A percentile compares a stretch with the other conserved stretches of the same genome.
These are phyloP conservation scores for Didymosphaeria variabile DNA, from an alignment of 2,329 filamentous ascomycete genomes.

Conservation along the genomic window DNA sequence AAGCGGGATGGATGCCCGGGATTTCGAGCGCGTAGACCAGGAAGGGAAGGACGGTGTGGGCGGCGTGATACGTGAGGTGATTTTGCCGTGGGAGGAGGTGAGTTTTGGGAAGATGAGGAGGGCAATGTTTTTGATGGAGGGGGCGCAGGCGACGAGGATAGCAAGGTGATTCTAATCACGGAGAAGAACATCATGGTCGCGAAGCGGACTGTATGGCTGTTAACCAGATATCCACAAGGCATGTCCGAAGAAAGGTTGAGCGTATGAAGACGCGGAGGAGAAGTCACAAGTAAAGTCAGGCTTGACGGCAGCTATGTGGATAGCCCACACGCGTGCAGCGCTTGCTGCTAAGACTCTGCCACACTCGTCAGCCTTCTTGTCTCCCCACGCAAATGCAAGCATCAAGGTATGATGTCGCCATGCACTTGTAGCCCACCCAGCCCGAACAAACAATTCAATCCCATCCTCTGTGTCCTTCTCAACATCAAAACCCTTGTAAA, in stretches of 20 bases:
- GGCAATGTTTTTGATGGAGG: slow-evolving; percentile 42
- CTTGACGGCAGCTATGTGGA: slow-evolving; percentile 33
- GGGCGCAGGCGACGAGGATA: slow-evolving; percentile 47
- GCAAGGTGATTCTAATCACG: slow-evolving; percentile 49
- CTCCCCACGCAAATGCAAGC: neutral
- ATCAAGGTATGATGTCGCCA: neutral
- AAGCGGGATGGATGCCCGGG: slow-evolving; percentile 15
- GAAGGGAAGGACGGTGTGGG: slow-evolving; percentile 14
- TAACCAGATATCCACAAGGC: neutral
- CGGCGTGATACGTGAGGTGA: slow-evolving; percentile 26
- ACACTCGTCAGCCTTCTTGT: neutral
- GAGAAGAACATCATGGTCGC: slow-evolving; percentile 44
- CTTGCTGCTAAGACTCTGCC: slow-evolving; percentile 41
- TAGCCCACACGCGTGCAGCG: slow-evolving; percentile 34
- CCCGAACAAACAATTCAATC: slow-evolving; percentile 45
- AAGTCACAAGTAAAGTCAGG: slow-evolving; percentile 39
- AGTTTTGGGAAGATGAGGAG: slow-evolving; percentile 37
- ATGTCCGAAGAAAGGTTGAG: neutral
- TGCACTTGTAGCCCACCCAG: slow-evolving; percentile 42
- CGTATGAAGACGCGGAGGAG: neutral
- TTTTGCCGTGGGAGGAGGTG: slow-evolving; percentile 29
- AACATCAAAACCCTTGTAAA: slow-evolving; percentile 50
- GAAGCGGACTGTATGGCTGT: slow-evolving; percentile 25
- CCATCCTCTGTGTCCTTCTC: slow-evolving; percentile 41
- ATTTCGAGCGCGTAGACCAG: slow-evolving; percentile 19